Evolutionary conservation across 1,284 basidiomycete species (phyloP), one percentile per base, ranked within the genome.

Genomic region (Ceratobasidium sp.): DNA sequence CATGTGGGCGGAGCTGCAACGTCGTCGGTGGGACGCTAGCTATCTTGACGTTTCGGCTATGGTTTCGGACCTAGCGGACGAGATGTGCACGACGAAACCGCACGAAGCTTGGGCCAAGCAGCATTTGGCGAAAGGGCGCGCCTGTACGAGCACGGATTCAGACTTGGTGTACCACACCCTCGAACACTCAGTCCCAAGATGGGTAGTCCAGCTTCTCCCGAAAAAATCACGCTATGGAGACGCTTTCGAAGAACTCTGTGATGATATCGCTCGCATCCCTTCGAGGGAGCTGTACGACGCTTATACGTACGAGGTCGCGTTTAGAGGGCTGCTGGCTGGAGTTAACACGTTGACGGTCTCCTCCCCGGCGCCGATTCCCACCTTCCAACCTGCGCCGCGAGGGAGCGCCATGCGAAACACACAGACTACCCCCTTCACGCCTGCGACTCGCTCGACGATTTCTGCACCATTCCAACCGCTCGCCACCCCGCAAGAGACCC

Each of bases 141-240:
- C 46, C 30, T 30, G 46, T 14, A 47, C 32, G 9, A 66, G 63
- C 49, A 14, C 46, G 1, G 26, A 66, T 26, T 32, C 26, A 23
- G 63, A 66, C 47, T n/a, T 52, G 6, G 63, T 66, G 28, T 30
- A 50, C 18, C 16, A 66, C 18, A 66, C 63, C 2, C 63, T 66
- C 13, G 9, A 54, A 11, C 8, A 38, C 14, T 46, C 63, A 7
- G 21, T 66, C 14, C 49, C 49, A 5, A 6, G 26, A 2, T 66
- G 30, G 28, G 28, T 66, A 30, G 32, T 66, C 26, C 2, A 11
- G 1, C 13, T 52, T 26, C 63, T 66, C 4, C 47, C 30, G 9
- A 66, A 66, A 23, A 38, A 30, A 9, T 23, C 44, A 2, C 21
- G 30, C 14, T 66, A 66, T 23, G 49, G 30, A 6, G 18, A 9